A percentile compares a stretch with the other conserved stretches of the same genome.
Evolutionary conservation across 176 grass and related monocot genomes (phyloP).

Genomic region (Avena eriantha): DNA sequence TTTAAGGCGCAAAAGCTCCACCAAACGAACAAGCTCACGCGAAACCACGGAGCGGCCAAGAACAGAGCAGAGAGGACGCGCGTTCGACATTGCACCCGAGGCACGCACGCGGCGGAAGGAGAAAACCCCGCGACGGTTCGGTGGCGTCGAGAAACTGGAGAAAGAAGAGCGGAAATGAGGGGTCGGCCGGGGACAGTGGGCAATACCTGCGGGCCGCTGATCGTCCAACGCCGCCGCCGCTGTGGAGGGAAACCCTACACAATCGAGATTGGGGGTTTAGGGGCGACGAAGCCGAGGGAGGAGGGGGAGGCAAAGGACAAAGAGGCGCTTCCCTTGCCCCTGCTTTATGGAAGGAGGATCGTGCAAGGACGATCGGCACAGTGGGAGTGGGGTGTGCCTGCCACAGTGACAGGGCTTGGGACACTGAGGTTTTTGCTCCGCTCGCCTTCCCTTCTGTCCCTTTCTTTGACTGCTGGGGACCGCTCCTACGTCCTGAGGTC

Average conservation of each 20-base stretch:
- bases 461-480: neutral
- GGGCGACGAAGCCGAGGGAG: neutral
- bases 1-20: neutral
- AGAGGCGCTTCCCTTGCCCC: neutral
- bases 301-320: neutral
- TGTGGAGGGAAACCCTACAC: slow-evolving; percentile 22
- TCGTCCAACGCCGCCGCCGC: neutral
- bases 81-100: neutral
- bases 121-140: neutral
- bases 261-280: slow-evolving; percentile 17
- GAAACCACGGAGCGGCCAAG: neutral
- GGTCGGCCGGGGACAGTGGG: neutral
- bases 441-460: neutral
- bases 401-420: neutral
- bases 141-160: neutral
- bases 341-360: neutral
- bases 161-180: neutral
- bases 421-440: slow-evolving; percentile 3
- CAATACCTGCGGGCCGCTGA: slow-evolving; percentile 26
- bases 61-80: slow-evolving; percentile 28
- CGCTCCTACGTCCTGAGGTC: neutral
- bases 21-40: neutral
- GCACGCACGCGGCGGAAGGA: neutral
- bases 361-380: slow-evolving; percentile 16
- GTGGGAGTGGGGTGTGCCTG: neutral